Evolutionary conservation across 2,329 filamentous ascomycete species (phyloP).

Genomic region (Hansfordia pulvinata): DNA sequence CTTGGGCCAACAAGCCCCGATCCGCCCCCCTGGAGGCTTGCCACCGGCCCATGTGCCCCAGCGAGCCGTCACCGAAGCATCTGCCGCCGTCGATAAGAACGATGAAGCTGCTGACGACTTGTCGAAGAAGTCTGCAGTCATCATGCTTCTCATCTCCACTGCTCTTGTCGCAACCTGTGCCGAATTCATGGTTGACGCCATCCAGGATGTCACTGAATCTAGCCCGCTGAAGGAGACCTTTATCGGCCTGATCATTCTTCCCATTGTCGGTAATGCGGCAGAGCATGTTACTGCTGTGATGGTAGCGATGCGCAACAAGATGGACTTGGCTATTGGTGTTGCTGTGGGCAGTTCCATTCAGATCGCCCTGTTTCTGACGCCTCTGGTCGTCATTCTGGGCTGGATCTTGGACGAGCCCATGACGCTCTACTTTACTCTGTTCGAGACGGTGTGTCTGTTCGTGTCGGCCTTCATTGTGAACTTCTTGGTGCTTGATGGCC

Average conservation of each 20-base stretch:
- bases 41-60: constrained; percentile 31
- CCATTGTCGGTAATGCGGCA: constrained; percentile 61
- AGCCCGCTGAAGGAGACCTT: constrained; percentile 50
- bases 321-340: constrained; percentile 62
- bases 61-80: constrained; percentile 18
- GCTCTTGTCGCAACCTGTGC: constrained; percentile 55
- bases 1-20: constrained; percentile 31
- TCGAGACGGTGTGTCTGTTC: constrained; percentile 80
- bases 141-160: constrained; percentile 51
- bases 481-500: constrained; percentile 72
- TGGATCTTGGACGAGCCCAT: constrained; percentile 57
- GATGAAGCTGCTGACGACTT: constrained; percentile 31
- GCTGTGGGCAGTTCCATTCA: constrained; percentile 60
- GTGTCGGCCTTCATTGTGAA: constrained; percentile 77
- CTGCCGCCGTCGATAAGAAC: constrained; percentile 9
- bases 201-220: constrained; percentile 44
- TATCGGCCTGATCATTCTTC: constrained; percentile 58
- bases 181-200: constrained; percentile 56
- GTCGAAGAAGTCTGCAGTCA: constrained; percentile 39
- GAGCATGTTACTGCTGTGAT: constrained; percentile 61
- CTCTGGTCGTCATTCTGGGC: constrained; percentile 56
- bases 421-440: constrained; percentile 75
- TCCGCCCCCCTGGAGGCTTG: constrained; percentile 35
- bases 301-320: constrained; percentile 62
- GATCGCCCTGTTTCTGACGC: constrained; percentile 59